Evolutionary conservation across 208 protist species (phyloP).

Genomic region (Leptomonas seymouri): DNA sequence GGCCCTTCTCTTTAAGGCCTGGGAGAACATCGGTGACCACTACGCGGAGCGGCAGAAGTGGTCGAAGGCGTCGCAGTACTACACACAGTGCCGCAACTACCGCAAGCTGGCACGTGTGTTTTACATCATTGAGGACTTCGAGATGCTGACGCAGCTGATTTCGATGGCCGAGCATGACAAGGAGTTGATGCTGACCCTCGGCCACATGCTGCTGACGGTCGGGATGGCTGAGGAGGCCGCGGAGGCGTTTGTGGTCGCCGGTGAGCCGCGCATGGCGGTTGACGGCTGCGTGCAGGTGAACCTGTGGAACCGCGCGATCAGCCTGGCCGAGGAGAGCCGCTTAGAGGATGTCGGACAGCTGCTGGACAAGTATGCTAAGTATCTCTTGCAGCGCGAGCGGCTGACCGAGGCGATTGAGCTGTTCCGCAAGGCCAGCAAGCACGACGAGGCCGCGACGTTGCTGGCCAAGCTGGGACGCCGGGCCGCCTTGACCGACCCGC

Average conservation of each 20-base stretch:
- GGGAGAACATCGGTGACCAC: slow-evolving; percentile 96
- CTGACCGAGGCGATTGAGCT: slow-evolving; percentile 96
- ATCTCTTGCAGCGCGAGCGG: slow-evolving; percentile 89
- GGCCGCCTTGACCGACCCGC: slow-evolving; percentile 72
- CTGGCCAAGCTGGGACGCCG: slow-evolving; percentile 87
- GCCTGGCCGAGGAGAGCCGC: slow-evolving; percentile 86
- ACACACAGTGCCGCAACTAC: slow-evolving; percentile 92
- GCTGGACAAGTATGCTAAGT: slow-evolving; percentile 88
- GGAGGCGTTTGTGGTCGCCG: slow-evolving; percentile 88
- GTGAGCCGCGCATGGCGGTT: slow-evolving; percentile 90
- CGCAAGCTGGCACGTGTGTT: slow-evolving; percentile 90
- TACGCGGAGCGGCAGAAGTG: slow-evolving; percentile 96
- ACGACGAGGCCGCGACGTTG: slow-evolving; percentile 94
- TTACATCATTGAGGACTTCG: slow-evolving; percentile 94
- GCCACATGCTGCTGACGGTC: slow-evolving; percentile 90
- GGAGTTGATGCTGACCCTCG: slow-evolving; percentile 87
- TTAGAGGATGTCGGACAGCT: slow-evolving; percentile 89
- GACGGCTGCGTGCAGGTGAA: slow-evolving; percentile 95
- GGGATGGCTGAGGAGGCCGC: slow-evolving; percentile 92
- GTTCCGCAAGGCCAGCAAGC: slow-evolving; percentile 94
- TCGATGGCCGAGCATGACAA: slow-evolving; percentile 88
- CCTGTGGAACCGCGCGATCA: slow-evolving; percentile 91
- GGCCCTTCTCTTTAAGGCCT: slow-evolving; percentile 83
- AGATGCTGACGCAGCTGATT: slow-evolving; percentile 89
- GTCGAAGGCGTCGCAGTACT: slow-evolving; percentile 95